A percentile compares a stretch with the other conserved stretches of the same genome.
Evolutionary conservation across 495 filamentous ascomycete genomes (phyloP).

Genomic region (Bryoglossum gracile): DNA sequence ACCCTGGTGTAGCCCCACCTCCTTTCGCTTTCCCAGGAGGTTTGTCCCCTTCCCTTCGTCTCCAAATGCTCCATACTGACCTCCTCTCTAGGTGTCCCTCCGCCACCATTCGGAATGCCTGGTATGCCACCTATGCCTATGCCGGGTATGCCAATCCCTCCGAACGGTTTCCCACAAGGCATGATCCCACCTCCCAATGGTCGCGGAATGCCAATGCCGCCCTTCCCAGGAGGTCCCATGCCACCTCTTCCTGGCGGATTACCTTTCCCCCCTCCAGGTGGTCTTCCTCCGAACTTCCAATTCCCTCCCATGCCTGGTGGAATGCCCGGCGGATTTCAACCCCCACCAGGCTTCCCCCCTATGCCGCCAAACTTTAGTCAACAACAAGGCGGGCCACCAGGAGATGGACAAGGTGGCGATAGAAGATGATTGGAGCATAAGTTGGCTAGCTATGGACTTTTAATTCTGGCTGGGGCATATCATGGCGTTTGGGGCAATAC

Average conservation of each 20-base stretch:
- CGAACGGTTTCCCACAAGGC: conserved; percentile 33
- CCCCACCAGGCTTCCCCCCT: conserved; percentile 24
- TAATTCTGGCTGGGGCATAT: too few species aligned
- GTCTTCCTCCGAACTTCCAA: conserved; percentile 49
- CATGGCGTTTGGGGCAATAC: too few species aligned
- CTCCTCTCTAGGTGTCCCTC: conserved; percentile 13
- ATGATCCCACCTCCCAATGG: conserved; percentile 47
- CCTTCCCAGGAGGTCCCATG: conserved; percentile 49
- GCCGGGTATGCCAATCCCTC: conserved; percentile 27
- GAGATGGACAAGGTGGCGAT: too few species aligned
- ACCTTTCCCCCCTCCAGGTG: conserved; percentile 59
- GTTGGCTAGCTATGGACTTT: too few species aligned
- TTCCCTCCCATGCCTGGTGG: conserved; percentile 34
- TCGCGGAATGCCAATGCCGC: conserved; percentile 44
- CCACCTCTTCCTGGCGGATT: conserved; percentile 39
- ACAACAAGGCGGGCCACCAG: too few species aligned
- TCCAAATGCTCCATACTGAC: conserved; percentile 3
- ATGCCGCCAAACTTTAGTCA: too few species aligned
- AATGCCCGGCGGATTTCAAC: conserved; percentile 29
- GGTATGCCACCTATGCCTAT: conserved; percentile 12
- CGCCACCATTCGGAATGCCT: conserved; percentile 24
- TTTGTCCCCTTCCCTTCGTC: conserved; percentile 17
- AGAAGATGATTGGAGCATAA: too few species aligned
- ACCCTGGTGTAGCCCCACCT: conserved; percentile 46
- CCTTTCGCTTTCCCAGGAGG: conserved; percentile 45